phyloP scores from a whole-genome alignment of 768 basidiomycete genomes.

The Xanthoconium stramineum region DNA sequence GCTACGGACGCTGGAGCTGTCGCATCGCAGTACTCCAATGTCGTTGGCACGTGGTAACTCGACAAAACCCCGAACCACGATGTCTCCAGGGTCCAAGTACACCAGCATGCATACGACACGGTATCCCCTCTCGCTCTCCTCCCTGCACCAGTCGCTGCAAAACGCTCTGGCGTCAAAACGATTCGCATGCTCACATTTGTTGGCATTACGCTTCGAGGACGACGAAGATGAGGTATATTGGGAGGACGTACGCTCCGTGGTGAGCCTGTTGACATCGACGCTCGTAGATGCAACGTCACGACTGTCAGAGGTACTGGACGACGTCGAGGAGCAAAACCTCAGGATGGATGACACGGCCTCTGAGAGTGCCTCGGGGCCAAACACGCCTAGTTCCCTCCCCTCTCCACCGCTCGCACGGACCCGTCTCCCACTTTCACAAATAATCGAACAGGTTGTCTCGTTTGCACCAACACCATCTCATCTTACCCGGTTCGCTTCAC shows the following conservation, averaged over 20 bases:
- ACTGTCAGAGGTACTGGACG: slow-evolving; percentile 61
- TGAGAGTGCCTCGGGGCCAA: slow-evolving; percentile 10
- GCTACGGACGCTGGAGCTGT: slow-evolving; percentile 45
- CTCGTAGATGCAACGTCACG: slow-evolving; percentile 62
- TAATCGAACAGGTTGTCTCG: slow-evolving; percentile 30
- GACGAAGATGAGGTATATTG: slow-evolving; percentile 77
- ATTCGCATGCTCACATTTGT: slow-evolving; percentile 74
- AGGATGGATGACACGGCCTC: slow-evolving; percentile 45
- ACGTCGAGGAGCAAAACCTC: slow-evolving; percentile 50
- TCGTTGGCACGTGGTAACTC: slow-evolving; percentile 14
- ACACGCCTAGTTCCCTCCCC: slow-evolving; percentile 16
- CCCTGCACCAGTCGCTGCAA: slow-evolving; percentile 59
- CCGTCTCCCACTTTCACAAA: slow-evolving; percentile 11
- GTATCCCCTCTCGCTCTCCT: slow-evolving; percentile 65
- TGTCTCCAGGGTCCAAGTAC: slow-evolving; percentile 54
- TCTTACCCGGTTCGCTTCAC: slow-evolving; percentile 65
- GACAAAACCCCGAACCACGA: slow-evolving; percentile 25
- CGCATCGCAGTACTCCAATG: slow-evolving; percentile 17
- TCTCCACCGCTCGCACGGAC: slow-evolving; percentile 16
- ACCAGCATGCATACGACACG: slow-evolving; percentile 57
- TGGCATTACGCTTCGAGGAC: slow-evolving; percentile 74
- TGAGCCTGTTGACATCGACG: slow-evolving; percentile 64
- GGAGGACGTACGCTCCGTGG: slow-evolving; percentile 79
- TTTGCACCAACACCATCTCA: slow-evolving; percentile 77
- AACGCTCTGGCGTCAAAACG: slow-evolving; percentile 69